phyloP scores from a whole-genome alignment of 2,329 filamentous ascomycete genomes.

The Cladosporium sp. region DNA sequence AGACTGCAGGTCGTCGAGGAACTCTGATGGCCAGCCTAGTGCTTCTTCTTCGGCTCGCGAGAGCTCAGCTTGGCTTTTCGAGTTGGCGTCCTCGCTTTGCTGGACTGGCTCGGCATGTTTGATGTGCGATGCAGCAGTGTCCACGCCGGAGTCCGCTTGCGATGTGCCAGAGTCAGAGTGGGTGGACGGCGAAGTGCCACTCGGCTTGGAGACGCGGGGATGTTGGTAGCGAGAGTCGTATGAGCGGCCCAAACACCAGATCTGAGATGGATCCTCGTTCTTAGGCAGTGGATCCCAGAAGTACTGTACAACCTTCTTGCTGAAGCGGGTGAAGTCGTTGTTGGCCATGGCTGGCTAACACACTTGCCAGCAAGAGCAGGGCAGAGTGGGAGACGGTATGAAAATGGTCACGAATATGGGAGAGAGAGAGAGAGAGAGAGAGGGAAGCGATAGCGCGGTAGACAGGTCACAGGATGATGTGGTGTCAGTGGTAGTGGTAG shows the following conservation, averaged over 20 bases:
- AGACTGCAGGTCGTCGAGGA: slow-evolving; percentile 90
- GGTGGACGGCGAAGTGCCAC: slow-evolving; percentile 33
- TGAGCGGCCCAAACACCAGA: slow-evolving; percentile 74
- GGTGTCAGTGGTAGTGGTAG: background rate
- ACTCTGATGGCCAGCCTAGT: slow-evolving; percentile 75
- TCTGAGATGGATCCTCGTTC: slow-evolving; percentile 73
- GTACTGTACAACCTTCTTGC: slow-evolving; percentile 80
- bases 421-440: background rate
- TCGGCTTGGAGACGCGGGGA: slow-evolving; percentile 23
- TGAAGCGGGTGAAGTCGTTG: slow-evolving; percentile 72
- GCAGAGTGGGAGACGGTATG: background rate
- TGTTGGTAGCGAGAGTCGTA: slow-evolving; percentile 48
- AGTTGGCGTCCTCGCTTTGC: slow-evolving; percentile 28
- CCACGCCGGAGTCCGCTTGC: slow-evolving; percentile 36
- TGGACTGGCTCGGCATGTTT: slow-evolving; percentile 16
- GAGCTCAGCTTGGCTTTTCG: slow-evolving; percentile 32
- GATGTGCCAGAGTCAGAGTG: slow-evolving; percentile 34
- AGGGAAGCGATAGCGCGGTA: background rate
- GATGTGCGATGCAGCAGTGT: slow-evolving; percentile 21
- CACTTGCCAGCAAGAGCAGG: background rate
- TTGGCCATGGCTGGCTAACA: slow-evolving; percentile 54
- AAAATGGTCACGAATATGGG: background rate
- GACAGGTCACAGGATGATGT: slow-evolving; percentile 7
- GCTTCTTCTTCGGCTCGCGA: slow-evolving; percentile 38
- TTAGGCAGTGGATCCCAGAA: slow-evolving; percentile 88